phyloP scores from a whole-genome alignment of 345 rosid species.

The Eutrema heterophyllum region DNA sequence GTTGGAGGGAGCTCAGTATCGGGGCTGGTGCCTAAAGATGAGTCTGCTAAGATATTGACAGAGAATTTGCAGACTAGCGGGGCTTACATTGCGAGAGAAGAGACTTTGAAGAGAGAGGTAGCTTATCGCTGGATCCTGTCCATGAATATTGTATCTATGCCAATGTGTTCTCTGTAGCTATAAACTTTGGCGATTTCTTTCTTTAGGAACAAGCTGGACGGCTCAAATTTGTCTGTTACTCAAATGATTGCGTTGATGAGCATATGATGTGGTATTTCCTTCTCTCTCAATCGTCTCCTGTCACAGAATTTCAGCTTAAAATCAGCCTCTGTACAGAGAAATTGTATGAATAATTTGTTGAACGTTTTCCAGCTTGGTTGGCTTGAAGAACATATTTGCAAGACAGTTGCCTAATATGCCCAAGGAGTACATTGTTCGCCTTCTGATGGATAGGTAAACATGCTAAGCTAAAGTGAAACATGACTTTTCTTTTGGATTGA shows the following conservation, averaged over 20 bases:
- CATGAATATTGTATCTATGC: no score
- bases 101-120: constrained; percentile 85
- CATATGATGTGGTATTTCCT: constrained; percentile 93
- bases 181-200: background rate
- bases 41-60: constrained; percentile 68
- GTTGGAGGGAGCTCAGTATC: constrained; percentile 40
- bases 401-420: constrained; percentile 99
- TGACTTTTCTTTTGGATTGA: background rate
- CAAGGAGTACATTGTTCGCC: constrained; percentile 97
- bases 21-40: constrained; percentile 67
- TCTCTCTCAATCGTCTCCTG: constrained; percentile 28
- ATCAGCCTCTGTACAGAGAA: background rate
- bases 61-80: constrained; percentile 97
- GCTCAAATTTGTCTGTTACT: constrained; percentile 73
- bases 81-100: constrained; percentile 97
- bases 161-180: background rate
- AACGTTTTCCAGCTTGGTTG: constrained; percentile 66
- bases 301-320: background rate
- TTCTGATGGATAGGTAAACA: constrained; percentile 93
- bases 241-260: constrained; percentile 79
- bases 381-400: constrained; percentile 95
- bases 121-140: background rate
- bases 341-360: constrained; percentile 4
- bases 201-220: constrained; percentile 86
- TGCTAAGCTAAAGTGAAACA: background rate